A percentile compares a stretch with the other conserved stretches of the same genome.
Evolutionary conservation across 495 filamentous ascomycete genomes (phyloP).

Genomic region (Talaromyces adpressus): DNA sequence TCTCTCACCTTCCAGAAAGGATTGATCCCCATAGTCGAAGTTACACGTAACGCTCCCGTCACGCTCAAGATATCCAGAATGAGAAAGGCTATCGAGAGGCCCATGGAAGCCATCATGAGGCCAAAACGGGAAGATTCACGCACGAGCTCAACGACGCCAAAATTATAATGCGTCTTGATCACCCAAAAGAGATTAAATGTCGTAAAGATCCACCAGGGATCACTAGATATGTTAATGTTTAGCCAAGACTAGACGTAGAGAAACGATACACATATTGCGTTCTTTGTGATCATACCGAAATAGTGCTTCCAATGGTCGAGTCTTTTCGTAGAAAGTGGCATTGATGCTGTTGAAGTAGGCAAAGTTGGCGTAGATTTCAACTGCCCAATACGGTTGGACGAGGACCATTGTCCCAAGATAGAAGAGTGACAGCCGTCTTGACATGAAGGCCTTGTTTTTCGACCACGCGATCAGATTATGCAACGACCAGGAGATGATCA

Average conservation of each 20-base stretch:
- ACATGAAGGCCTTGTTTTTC: conserved; percentile 39
- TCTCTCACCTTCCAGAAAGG: conserved; percentile 10
- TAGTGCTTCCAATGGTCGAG: conserved; percentile 44
- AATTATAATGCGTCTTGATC: conserved; percentile 32
- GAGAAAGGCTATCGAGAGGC: conserved; percentile 33
- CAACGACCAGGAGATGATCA: conserved; percentile 38
- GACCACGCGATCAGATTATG: conserved; percentile 46
- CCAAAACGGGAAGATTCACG: conserved; percentile 36
- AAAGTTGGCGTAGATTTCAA: conserved; percentile 44
- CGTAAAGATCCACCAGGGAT: conserved; percentile 44
- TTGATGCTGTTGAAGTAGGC: conserved; percentile 43
- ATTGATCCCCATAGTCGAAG: conserved; percentile 8
- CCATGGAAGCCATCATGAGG: conserved; percentile 34
- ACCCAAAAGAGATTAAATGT: conserved; percentile 27
- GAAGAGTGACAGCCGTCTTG: conserved; percentile 21
- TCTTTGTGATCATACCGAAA: conserved; percentile 26
- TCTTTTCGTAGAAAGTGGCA: conserved; percentile 35
- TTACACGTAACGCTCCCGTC: conserved; percentile 3
- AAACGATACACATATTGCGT: not conserved
- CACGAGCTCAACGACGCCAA: conserved; percentile 28
- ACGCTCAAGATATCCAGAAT: conserved; percentile 29
- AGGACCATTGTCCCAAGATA: conserved; percentile 35
- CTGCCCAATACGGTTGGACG: conserved; percentile 37
- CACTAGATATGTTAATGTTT: conserved; percentile 14
- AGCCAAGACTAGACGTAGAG: not conserved